phyloP scores from a whole-genome alignment of 192 early-diverging fungal genomes.

The Funneliformis geosporum region DNA sequence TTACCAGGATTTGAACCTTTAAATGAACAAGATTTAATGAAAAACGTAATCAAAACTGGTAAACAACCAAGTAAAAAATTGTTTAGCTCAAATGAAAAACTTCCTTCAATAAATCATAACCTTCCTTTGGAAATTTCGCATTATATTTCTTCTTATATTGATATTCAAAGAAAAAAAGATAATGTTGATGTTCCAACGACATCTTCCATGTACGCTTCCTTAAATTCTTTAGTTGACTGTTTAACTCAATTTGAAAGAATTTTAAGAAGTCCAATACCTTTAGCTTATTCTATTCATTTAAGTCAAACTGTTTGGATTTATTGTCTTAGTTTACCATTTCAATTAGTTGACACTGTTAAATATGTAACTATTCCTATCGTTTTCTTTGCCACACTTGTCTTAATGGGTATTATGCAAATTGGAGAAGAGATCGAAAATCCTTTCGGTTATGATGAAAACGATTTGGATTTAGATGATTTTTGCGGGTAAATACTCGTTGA shows the following conservation, averaged over 20 bases:
- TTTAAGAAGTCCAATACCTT: constrained; percentile 80
- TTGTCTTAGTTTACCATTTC: constrained; percentile 79
- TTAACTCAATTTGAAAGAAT: constrained; percentile 85
- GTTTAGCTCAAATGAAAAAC: constrained; percentile 28
- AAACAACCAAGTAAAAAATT: constrained; percentile 1
- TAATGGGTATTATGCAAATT: constrained; percentile 85
- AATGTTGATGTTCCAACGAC: constrained; percentile 47
- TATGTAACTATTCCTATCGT: constrained; percentile 70
- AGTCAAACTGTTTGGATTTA: constrained; percentile 79
- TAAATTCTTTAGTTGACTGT: constrained; percentile 58
- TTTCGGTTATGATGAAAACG: constrained; percentile 82
- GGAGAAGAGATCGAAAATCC: constrained; percentile 93
- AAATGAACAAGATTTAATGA: neutral
- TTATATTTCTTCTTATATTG: constrained; percentile 61
- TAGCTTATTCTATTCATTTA: constrained; percentile 87
- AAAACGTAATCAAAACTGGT: neutral
- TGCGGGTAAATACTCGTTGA: constrained; percentile 41
- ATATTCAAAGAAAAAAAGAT: constrained; percentile 37
- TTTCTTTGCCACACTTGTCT: constrained; percentile 67
- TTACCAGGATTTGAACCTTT: constrained; percentile 30
- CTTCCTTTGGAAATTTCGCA: constrained; percentile 63
- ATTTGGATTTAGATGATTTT: constrained; percentile 62
- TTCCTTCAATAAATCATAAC: constrained; percentile 41
- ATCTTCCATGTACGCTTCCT: constrained; percentile 50
- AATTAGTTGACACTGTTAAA: constrained; percentile 55